Evolutionary conservation across 768 basidiomycete genomes (phyloP).

Genomic region (Hericium coralloides): DNA sequence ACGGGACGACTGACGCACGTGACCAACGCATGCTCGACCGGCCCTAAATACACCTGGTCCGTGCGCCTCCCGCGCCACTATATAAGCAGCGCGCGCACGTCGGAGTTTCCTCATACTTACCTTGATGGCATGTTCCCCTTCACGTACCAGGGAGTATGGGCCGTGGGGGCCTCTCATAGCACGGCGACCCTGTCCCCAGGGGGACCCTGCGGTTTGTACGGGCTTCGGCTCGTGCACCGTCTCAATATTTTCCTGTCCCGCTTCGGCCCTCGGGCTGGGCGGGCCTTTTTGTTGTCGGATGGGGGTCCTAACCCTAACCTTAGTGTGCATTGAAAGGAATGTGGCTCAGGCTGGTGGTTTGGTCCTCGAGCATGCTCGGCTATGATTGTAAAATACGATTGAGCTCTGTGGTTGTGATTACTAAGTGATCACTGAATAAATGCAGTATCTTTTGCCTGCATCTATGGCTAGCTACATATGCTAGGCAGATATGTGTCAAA

Average conservation of each 20-base stretch:
- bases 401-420: too few relatives aligned
- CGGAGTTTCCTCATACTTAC: conserved; percentile 16
- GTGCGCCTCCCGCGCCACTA: conserved; percentile 3
- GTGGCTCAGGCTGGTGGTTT: neutral
- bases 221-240: conserved; percentile 70
- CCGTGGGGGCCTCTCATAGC: conserved; percentile 18
- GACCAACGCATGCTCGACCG: neutral
- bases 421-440: too few relatives aligned
- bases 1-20: neutral
- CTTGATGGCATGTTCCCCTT: conserved; percentile 21
- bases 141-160: conserved; percentile 19
- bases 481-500: too few relatives aligned
- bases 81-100: conserved; percentile 1
- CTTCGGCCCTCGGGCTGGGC: conserved; percentile 36
- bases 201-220: conserved; percentile 26
- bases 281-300: conserved; percentile 21
- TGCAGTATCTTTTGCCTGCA: too few relatives aligned
- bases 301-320: conserved; percentile 31
- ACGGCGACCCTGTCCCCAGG: conserved; percentile 21
- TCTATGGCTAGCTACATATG: too few relatives aligned
- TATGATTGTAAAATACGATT: too few relatives aligned
- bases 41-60: conserved; percentile 15
- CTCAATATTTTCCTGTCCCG: conserved; percentile 74
- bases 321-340: conserved; percentile 1
- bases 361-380: too few relatives aligned